Evolutionary conservation across 164 flowering plant species (phyloP), one percentile per base, ranked within the genome.

Genomic region (Paratinospora sagittata): DNA sequence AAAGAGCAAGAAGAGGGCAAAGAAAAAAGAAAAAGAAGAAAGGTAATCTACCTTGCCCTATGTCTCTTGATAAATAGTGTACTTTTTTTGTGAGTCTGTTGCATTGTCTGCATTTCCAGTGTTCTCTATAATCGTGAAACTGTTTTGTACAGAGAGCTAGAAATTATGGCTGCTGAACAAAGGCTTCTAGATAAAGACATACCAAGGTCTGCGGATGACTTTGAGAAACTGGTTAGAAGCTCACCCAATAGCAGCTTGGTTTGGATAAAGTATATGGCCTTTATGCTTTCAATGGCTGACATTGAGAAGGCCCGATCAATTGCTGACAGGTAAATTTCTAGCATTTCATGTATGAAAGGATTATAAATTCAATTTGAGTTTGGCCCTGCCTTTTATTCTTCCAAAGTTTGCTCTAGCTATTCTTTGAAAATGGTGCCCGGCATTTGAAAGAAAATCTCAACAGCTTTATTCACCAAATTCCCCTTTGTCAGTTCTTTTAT

Each of bases 181-280:
- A 90, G 94, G 70, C 82, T 87, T 17, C 77, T 91, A 61, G 90
- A 84, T 71, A 78, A 85, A 24, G 91, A 86, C 75, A 72, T 74
- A 49, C 99, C 99, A 43, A 82, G 81, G 57, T 89, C 84, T 77
- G 86, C 79, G 27, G 99, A 96, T 78, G 99, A 96, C 60, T 96
- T 82, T 80, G 99, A 95, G 80, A 95, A 87, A 68, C 52, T 91
- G 65, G 84, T 96, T 77, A 81, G 97, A 72, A 83, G 86, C 79
- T 96, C 98, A 63, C 99, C 99, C 11, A 89, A 89, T 80, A 93
- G 88, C 79, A 93, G 99, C 76, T 87, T 85, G 76, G 79, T 87
- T 41, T 96, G 99, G 99, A 87, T 96, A 68, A 86, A 90, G 55
- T 96, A 96, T 78, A 96, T 93, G 91, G 90, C 80, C 11, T 89